A percentile compares a stretch with the other conserved stretches of the same genome.
These are phyloP conservation scores for Dictyostelium firmibasis DNA, from an alignment of 78 protist genomes.

Conservation along the genomic window DNA sequence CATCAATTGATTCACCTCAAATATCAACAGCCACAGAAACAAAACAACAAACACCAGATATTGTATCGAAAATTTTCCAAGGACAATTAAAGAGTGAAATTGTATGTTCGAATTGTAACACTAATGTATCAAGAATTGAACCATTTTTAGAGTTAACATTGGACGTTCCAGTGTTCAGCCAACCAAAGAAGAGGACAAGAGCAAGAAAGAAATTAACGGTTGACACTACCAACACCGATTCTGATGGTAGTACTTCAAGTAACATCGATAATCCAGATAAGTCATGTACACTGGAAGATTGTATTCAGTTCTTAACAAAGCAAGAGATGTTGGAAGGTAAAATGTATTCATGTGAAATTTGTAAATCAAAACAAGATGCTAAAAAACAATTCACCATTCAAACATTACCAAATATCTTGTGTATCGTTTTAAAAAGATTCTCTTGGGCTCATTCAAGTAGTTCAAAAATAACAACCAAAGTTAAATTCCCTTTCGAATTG, in stretches of 20 bases:
- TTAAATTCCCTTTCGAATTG: conserved; percentile 67
- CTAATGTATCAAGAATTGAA: conserved; percentile 21
- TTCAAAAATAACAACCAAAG: conserved; percentile 41
- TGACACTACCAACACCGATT: neutral
- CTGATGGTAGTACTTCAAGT: neutral
- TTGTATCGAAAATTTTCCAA: conserved; percentile 57
- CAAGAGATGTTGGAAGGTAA: conserved; percentile 42
- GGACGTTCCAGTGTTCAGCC: conserved; percentile 35
- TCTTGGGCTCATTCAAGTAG: conserved; percentile 20
- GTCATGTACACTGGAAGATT: conserved; percentile 35
- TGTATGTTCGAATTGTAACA: conserved; percentile 54
- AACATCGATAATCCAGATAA: neutral
- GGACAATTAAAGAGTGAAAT: conserved; percentile 51
- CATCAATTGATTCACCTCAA: neutral
- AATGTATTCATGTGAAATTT: conserved; percentile 29
- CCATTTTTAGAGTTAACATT: conserved; percentile 65
- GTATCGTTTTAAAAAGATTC: conserved; percentile 78
- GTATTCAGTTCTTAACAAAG: conserved; percentile 18
- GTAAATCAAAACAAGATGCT: conserved; percentile 45
- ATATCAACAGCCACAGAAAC: neutral
- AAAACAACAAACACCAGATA: neutral
- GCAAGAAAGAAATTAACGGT: neutral
- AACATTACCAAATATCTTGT: conserved; percentile 53
- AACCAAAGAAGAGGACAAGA: neutral
- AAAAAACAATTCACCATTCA: conserved; percentile 37